Evolutionary conservation across 164 flowering plant species (phyloP), one percentile per base, ranked within the genome.

Genomic region (Dillenia suffruticosa): DNA sequence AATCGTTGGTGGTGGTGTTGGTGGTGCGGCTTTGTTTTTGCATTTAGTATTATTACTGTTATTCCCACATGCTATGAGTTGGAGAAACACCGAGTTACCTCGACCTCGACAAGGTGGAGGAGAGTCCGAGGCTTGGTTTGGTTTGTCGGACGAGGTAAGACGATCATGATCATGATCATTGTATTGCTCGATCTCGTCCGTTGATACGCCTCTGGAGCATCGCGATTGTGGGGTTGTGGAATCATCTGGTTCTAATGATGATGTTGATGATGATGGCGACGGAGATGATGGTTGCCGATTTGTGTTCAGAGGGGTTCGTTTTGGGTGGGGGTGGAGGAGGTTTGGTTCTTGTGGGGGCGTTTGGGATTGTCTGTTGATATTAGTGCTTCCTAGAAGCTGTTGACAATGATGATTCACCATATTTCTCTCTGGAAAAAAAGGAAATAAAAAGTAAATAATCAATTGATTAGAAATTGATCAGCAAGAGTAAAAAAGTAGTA

Each of bases 51-150:
- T 71, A 13, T 61, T 57, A 5, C 75, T 71, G 71, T 84, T 74
- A 0, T 19, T 19, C 22, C 94, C 96, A 17, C 98, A 92, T 0
- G 96, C 73, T 13, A 92, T 83, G 49, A 92, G 77, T 50, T 83
- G 90, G 14, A 89, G 74, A 55, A 89, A 75, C 45, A 81, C 81
- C 44, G 94, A 81, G 76, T 77, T 72, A 19, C 22, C 22, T 19
- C 22, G 22, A 19, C 15, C 94, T 76, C 52, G 69, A 67, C 56
- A 74, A 8, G 70, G 16, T 43, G 14, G 72, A 58, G 9, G 63
- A 49, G 43, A 76, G 54, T 64, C 72, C 76, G 9, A 0, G 75
- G 24, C 49, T 59, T 63, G 54, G 57, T 67, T 8, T 22, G 59
- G 45, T 49, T 52, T 54, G 72, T 65, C 53, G 61, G 67, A 1